phyloP scores from a whole-genome alignment of 306 rosid genomes.

The Cicer pinnatifidum region DNA sequence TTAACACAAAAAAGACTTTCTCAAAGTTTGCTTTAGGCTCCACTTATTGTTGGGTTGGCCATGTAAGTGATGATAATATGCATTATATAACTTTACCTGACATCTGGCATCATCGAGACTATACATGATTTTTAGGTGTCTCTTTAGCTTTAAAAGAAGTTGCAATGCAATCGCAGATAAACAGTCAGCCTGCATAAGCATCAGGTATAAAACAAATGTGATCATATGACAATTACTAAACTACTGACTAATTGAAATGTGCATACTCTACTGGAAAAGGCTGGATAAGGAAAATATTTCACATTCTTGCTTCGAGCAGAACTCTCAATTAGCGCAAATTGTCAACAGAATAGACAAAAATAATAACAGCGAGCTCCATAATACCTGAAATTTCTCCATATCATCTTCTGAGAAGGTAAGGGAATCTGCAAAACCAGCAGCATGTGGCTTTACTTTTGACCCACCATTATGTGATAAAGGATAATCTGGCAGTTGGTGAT shows the following conservation, averaged over 20 bases:
- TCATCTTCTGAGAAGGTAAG: slow-evolving; percentile 66
- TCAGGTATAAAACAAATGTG: slow-evolving; percentile 2
- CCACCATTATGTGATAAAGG: slow-evolving; percentile 50
- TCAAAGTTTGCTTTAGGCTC: slow-evolving; percentile 7
- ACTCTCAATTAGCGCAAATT: no score
- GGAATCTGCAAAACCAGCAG: slow-evolving; percentile 47
- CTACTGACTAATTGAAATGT: slow-evolving; percentile 6
- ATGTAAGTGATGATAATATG: slow-evolving; percentile 9
- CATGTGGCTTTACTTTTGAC: slow-evolving; percentile 49
- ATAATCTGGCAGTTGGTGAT: slow-evolving; percentile 57
- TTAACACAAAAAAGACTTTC: background rate
- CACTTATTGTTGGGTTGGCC: background rate
- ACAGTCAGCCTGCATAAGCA: slow-evolving; percentile 72
- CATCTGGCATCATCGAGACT: slow-evolving; percentile 85
- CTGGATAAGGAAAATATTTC: slow-evolving; percentile 5
- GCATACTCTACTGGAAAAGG: slow-evolving; percentile 21
- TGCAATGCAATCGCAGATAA: slow-evolving; percentile 81
- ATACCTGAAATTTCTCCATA: slow-evolving; percentile 79
- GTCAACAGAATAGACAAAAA: slow-evolving; percentile 27
- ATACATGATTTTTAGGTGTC: slow-evolving; percentile 85
- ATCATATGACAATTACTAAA: slow-evolving; percentile 11
- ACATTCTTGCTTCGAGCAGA: background rate
- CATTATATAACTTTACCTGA: slow-evolving; percentile 61
- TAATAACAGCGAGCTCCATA: slow-evolving; percentile 2
- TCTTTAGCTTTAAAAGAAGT: slow-evolving; percentile 92